These are phyloP conservation scores for Yamadazyma taylorii DNA, from an alignment of 1,139 yeast species.

Conservation along the genomic window DNA sequence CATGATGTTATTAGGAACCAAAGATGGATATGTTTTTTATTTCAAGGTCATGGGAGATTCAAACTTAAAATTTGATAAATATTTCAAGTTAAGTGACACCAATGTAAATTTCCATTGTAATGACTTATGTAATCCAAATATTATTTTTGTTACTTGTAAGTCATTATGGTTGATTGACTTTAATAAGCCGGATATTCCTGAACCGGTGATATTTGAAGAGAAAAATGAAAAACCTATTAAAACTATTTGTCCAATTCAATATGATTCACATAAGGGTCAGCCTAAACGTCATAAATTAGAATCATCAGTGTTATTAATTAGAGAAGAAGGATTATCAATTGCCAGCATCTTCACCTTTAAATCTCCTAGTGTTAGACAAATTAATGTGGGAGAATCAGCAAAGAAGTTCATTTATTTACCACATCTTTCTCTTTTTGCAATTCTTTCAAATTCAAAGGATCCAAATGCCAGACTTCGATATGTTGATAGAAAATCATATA, in stretches of 20 bases:
- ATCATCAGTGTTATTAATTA: constrained; percentile 22
- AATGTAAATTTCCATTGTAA: constrained; percentile 10
- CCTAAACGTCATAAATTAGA: too few species aligned
- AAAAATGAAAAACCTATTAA: constrained; percentile 25
- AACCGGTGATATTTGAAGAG: constrained; percentile 42
- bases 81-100: constrained; percentile 27
- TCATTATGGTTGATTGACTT: constrained; percentile 45
- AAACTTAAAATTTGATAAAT: constrained; percentile 15
- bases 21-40: constrained; percentile 26
- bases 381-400: constrained; percentile 39
- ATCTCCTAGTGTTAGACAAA: constrained; percentile 30
- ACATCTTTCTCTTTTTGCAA: constrained; percentile 35
- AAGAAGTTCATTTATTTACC: constrained; percentile 34
- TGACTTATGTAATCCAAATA: constrained; percentile 14
- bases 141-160: constrained; percentile 33
- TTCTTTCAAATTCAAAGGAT: constrained; percentile 35
- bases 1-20: constrained; percentile 28
- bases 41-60: constrained; percentile 15
- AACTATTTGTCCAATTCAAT: constrained; percentile 17
- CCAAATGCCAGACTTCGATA: constrained; percentile 28
- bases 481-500: constrained; percentile 33
- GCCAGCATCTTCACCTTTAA: constrained; percentile 29
- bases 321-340: constrained; percentile 53
- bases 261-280: too few species aligned
- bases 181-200: constrained; percentile 34